Percentiles rank a stretch among this genome's conserved stretches.
phyloP scores from a whole-genome alignment of 163 green algal genomes.

The Volvox carteri region DNA sequence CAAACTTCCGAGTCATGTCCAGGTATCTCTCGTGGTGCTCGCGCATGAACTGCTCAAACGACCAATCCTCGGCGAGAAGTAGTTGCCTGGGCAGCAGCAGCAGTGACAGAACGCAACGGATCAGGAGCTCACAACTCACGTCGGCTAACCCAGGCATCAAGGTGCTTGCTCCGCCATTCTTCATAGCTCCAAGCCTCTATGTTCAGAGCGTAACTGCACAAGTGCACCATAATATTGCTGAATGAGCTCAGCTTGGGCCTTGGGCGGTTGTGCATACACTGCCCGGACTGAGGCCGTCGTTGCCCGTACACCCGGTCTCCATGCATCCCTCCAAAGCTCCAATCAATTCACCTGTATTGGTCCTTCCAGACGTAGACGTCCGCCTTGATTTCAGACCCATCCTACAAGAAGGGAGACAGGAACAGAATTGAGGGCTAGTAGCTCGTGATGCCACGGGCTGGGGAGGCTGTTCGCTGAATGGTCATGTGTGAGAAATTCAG shows the following conservation, averaged over 20 bases:
- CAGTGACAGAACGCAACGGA: not conserved
- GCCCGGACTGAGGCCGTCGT: too few species aligned
- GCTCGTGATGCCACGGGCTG: too few species aligned
- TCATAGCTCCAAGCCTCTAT: constrained; percentile 60
- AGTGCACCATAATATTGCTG: not conserved
- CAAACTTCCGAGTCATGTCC: constrained; percentile 29
- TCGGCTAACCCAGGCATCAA: constrained; percentile 56
- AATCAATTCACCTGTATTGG: constrained; percentile 62
- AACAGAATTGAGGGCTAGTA: too few species aligned
- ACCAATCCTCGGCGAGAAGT: constrained; percentile 29
- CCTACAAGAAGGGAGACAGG: not conserved
- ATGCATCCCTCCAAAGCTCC: too few species aligned
- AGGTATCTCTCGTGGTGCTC: constrained; percentile 32
- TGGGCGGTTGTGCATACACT: too few species aligned
- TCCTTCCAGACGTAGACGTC: constrained; percentile 71
- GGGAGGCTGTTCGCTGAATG: too few species aligned
- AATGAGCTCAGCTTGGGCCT: too few species aligned
- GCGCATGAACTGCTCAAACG: constrained; percentile 7
- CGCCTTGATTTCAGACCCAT: constrained; percentile 56
- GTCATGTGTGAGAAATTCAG: too few species aligned
- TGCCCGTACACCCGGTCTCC: too few species aligned
- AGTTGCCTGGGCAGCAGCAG: constrained; percentile 5
- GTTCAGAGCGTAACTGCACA: constrained; percentile 34
- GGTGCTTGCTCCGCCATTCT: constrained; percentile 61
- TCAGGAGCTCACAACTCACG: constrained; percentile 6